These are phyloP conservation scores for Zelopaecilomyces penicillatus DNA, from an alignment of 2,329 filamentous ascomycete species.

Conservation along the genomic window DNA sequence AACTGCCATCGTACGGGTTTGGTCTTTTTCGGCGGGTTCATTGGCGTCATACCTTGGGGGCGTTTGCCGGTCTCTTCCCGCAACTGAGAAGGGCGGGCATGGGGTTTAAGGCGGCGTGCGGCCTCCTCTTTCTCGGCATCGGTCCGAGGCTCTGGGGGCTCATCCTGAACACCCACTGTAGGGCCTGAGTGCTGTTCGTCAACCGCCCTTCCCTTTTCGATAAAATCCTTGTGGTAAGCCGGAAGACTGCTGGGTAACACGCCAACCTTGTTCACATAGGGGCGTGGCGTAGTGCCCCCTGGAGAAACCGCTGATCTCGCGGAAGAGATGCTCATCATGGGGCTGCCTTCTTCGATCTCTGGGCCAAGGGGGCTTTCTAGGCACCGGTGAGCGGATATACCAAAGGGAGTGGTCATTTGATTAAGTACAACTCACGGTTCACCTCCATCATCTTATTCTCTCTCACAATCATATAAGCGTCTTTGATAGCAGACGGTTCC, in stretches of 20 bases:
- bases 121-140: conserved; percentile 75
- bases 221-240: conserved; percentile 82
- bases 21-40: conserved; percentile 57
- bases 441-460: conserved; percentile 97
- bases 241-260: conserved; percentile 88
- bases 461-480: conserved; percentile 94
- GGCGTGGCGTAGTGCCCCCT: conserved; percentile 39
- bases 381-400: conserved; percentile 20
- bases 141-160: conserved; percentile 43
- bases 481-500: conserved; percentile 96
- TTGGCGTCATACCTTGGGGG: conserved; percentile 55
- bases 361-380: conserved; percentile 21
- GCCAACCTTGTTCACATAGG: conserved; percentile 75
- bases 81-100: conserved; percentile 63
- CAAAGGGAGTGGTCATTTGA: conserved; percentile 3
- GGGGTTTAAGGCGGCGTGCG: conserved; percentile 73
- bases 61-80: conserved; percentile 55
- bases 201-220: conserved; percentile 60
- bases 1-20: conserved; percentile 95
- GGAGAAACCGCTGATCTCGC: conserved; percentile 45
- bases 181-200: conserved; percentile 32
- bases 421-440: conserved; percentile 59
- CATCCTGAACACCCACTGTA: conserved; percentile 37
- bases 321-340: conserved; percentile 46
- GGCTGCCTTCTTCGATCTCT: conserved; percentile 36